A percentile compares a stretch with the other conserved stretches of the same genome.
Evolutionary conservation across 2,329 filamentous ascomycete species (phyloP).

Genomic region (Paracamarosporium sp.): DNA sequence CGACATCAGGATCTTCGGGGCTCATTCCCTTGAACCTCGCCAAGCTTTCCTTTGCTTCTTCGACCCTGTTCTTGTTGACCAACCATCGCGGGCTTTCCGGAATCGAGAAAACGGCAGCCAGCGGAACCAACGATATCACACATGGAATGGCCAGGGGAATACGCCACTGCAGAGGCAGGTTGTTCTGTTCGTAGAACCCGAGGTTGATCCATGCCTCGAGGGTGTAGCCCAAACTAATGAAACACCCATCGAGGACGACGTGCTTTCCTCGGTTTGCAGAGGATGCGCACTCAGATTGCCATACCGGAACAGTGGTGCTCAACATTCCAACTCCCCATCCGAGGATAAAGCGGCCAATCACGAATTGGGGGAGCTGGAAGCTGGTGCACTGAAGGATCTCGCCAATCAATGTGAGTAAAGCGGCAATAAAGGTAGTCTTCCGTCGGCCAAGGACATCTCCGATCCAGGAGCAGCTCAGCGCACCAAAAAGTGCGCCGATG

Average conservation of each 20-base stretch:
- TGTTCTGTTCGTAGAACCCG: constrained; percentile 64
- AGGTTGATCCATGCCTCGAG: constrained; percentile 58
- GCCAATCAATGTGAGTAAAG: constrained; percentile 51
- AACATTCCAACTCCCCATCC: constrained; percentile 54
- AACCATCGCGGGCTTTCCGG: constrained; percentile 75
- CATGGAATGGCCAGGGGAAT: constrained; percentile 73
- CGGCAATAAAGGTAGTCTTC: constrained; percentile 52
- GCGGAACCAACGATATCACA: constrained; percentile 60
- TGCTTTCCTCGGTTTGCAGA: constrained; percentile 49
- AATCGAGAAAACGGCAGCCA: constrained; percentile 68
- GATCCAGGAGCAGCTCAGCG: constrained; percentile 53
- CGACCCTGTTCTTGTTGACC: constrained; percentile 68
- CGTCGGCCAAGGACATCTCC: constrained; percentile 56
- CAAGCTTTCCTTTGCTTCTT: constrained; percentile 64
- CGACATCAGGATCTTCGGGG: constrained; percentile 59
- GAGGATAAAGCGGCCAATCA: constrained; percentile 53
- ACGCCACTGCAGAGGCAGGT: constrained; percentile 67
- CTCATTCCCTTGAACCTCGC: constrained; percentile 50
- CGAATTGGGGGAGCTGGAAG: constrained; percentile 56
- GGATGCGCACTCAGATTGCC: constrained; percentile 52
- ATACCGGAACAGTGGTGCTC: constrained; percentile 55
- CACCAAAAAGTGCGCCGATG: constrained; percentile 55
- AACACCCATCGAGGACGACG: constrained; percentile 54
- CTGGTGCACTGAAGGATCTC: constrained; percentile 53
- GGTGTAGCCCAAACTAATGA: constrained; percentile 54